Conservation (phyloP, 345 rosid species). For the Acer saccharum region DNA sequence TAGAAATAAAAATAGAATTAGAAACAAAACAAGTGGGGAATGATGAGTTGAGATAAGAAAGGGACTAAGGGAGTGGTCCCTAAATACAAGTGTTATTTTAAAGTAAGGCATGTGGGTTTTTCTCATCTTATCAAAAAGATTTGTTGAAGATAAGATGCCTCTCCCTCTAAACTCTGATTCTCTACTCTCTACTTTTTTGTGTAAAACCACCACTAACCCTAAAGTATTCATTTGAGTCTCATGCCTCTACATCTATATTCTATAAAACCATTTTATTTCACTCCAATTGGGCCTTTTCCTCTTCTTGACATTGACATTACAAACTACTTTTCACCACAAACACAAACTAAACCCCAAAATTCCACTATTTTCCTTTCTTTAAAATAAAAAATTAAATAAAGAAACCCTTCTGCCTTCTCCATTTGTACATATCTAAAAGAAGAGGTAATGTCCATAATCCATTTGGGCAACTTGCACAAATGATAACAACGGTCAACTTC, state of each 20-base stretch:
- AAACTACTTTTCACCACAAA: constrained; percentile 6
- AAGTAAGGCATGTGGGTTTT: constrained; percentile 14
- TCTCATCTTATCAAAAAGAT: constrained; percentile 11
- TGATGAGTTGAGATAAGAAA: not conserved
- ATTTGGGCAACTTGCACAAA: not conserved
- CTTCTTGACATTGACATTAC: constrained; percentile 15
- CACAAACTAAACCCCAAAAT: not conserved
- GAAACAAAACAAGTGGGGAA: too few relatives aligned
- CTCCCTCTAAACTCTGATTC: not conserved
- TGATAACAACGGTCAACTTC: not conserved
- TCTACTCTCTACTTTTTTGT: not conserved
- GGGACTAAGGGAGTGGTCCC: constrained; percentile 22
- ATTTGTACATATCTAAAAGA: not conserved
- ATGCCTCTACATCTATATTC: too few relatives aligned
- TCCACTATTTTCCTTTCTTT: not conserved
- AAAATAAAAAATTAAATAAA: not conserved
- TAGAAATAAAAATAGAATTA: too few relatives aligned
- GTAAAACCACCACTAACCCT: too few relatives aligned
- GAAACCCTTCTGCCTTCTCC: not conserved
- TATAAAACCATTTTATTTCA: not conserved
- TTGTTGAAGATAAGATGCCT: constrained; percentile 19
- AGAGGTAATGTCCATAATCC: not conserved
- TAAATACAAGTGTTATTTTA: not conserved
- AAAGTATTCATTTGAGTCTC: not conserved
- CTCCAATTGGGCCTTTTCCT: not conserved